Conservation (phyloP, 1,284 basidiomycete species). For the Porodaedalea pini region DNA sequence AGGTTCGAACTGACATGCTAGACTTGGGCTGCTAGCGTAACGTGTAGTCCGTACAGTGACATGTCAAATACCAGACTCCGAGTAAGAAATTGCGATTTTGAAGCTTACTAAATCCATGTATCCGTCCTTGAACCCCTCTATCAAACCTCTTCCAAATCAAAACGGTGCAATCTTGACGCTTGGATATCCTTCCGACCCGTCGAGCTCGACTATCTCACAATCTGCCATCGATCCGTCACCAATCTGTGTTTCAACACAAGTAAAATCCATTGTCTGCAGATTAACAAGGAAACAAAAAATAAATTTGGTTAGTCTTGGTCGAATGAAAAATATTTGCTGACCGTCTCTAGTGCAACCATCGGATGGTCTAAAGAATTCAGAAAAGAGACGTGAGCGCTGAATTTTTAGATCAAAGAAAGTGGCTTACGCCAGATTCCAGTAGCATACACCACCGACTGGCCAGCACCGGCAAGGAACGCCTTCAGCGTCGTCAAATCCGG, state of each 20-base stretch:
- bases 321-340: conserved; percentile 32
- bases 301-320: conserved; percentile 23
- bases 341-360: conserved; percentile 74
- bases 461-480: conserved; percentile 75
- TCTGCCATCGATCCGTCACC: conserved; percentile 68
- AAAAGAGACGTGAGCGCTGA: too few relatives aligned
- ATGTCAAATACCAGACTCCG: not conserved
- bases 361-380: conserved; percentile 71
- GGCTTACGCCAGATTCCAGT: conserved; percentile 86
- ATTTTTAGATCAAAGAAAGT: conserved; percentile 1
- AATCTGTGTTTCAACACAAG: conserved; percentile 82
- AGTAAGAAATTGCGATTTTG: not conserved
- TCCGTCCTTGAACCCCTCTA: not conserved
- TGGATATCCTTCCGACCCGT: conserved; percentile 32
- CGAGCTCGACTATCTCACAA: conserved; percentile 72
- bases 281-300: conserved; percentile 8
- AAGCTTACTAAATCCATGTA: not conserved
- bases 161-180: conserved; percentile 35
- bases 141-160: too few relatives aligned
- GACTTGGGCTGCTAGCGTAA: too few relatives aligned
- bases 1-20: too few relatives aligned
- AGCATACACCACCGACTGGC: conserved; percentile 83
- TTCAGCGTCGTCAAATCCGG: conserved; percentile 73
- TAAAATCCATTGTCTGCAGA: conserved; percentile 68
- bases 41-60: too few relatives aligned